Conservation (phyloP, 1,284 basidiomycete genomes). For the Papiliotrema terrestris region DNA sequence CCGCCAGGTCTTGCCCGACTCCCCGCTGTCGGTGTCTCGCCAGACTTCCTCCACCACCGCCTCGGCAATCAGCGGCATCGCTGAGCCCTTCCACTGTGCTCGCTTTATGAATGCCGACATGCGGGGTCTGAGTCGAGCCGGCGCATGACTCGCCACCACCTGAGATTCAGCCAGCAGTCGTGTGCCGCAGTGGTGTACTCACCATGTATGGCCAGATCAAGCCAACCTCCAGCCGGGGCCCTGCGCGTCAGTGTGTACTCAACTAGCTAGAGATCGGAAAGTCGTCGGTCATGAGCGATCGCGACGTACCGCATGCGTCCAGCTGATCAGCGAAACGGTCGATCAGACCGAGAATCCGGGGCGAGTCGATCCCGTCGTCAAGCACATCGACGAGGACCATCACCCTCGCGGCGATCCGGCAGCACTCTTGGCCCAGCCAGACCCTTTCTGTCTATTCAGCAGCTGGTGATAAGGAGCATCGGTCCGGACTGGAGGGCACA, state of each 20-base stretch:
- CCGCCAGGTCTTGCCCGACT: too few relatives aligned
- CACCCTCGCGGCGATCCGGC: not conserved
- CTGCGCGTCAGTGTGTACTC: not conserved
- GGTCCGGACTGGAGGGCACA: not conserved
- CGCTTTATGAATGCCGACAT: not conserved
- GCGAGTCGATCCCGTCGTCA: not conserved
- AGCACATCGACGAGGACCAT: not conserved
- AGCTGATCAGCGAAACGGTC: not conserved
- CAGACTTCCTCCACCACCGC: not conserved
- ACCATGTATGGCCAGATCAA: not conserved
- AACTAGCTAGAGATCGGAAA: not conserved
- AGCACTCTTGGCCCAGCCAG: not conserved
- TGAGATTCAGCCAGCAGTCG: not conserved
- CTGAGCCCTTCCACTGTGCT: not conserved
- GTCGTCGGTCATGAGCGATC: not conserved
- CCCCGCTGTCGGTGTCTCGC: not conserved
- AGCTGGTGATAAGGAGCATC: not conserved
- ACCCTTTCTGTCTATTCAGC: too few relatives aligned
- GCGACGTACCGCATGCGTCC: not conserved
- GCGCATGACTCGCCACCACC: not conserved
- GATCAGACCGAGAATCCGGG: not conserved
- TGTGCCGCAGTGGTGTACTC: not conserved
- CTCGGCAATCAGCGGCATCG: not conserved
- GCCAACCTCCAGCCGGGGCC: not conserved
- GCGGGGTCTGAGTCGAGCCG: not conserved